These are phyloP conservation scores for Cercis canadensis DNA, from an alignment of 306 rosid genomes.

Conservation along the genomic window DNA sequence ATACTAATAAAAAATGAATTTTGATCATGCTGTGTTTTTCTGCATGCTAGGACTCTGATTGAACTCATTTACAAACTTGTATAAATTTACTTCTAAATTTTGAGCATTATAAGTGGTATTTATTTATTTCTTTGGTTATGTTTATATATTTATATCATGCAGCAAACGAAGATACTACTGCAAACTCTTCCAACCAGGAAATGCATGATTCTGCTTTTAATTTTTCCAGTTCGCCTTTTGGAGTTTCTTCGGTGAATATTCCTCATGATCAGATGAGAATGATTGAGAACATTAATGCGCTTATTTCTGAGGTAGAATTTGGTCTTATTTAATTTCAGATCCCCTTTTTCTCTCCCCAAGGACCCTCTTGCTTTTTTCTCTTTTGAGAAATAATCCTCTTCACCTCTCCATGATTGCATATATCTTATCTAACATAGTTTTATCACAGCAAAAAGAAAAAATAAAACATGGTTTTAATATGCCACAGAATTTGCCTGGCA, in stretches of 20 bases:
- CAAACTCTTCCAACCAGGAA: conserved; percentile 48
- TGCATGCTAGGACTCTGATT: conserved; percentile 11
- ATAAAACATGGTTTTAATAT: not conserved
- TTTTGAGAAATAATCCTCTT: conserved; percentile 27
- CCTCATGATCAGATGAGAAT: conserved; percentile 81
- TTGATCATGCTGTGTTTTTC: conserved; percentile 25
- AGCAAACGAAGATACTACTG: conserved; percentile 51
- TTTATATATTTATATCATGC: conserved; percentile 45
- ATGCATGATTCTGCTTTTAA: conserved; percentile 49
- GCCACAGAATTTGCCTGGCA: conserved; percentile 11
- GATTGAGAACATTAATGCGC: conserved; percentile 79
- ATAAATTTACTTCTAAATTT: conserved; percentile 9
- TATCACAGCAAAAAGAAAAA: not conserved
- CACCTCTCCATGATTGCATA: conserved; percentile 18
- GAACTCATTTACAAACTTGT: conserved; percentile 17
- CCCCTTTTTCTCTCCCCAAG: not conserved
- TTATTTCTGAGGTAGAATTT: conserved; percentile 83
- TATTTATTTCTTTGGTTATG: conserved; percentile 10
- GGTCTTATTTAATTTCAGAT: conserved; percentile 17
- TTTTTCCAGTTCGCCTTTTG: conserved; percentile 45
- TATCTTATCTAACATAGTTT: conserved; percentile 21
- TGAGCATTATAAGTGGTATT: conserved; percentile 13
- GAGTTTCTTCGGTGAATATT: conserved; percentile 60
- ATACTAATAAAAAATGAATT: not conserved
- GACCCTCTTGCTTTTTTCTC: not conserved